Evolutionary conservation across 208 protist genomes (phyloP).

Genomic region (Kentomonas sorsogonicus): DNA sequence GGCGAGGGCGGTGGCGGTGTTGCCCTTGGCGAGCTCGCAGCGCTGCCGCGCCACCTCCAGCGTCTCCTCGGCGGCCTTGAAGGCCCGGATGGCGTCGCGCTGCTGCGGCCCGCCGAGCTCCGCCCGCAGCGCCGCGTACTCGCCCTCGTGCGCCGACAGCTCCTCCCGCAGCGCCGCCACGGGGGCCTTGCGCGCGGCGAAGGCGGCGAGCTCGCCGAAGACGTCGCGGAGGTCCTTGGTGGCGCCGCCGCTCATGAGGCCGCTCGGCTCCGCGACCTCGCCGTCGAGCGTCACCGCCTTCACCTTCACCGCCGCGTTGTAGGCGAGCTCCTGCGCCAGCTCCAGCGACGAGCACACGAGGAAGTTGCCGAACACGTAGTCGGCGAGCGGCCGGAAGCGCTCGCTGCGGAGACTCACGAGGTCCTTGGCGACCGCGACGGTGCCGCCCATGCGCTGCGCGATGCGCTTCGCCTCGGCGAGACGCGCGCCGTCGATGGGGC

Average conservation of each 20-base stretch:
- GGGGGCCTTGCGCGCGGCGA: constrained; percentile 39
- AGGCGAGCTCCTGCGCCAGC: constrained; percentile 84
- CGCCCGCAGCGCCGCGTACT: constrained; percentile 33
- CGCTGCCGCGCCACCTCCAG: constrained; percentile 42
- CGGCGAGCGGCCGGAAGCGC: constrained; percentile 19
- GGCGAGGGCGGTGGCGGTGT: constrained; percentile 14
- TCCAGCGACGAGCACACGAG: constrained; percentile 91
- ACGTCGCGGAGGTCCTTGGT: constrained; percentile 63
- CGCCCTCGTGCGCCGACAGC: constrained; percentile 30
- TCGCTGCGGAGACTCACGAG: constrained; percentile 28
- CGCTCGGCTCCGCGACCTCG: constrained; percentile 96
- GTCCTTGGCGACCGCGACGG: constrained; percentile 19
- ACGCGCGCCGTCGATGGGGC: constrained; percentile 22
- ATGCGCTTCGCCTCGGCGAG: constrained; percentile 34
- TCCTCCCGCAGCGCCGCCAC: constrained; percentile 35
- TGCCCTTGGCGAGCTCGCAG: constrained; percentile 27
- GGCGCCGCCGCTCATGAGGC: constrained; percentile 96
- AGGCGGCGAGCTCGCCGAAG: constrained; percentile 54
- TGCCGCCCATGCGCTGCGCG: constrained; percentile 27
- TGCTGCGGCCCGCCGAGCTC: constrained; percentile 36
- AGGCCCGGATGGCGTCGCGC: constrained; percentile 40
- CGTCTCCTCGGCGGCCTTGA: constrained; percentile 50
- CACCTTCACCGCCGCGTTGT: constrained; percentile 53
- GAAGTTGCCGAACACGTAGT: constrained; percentile 96
- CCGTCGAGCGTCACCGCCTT: constrained; percentile 98